Evolutionary conservation across 345 rosid genomes (phyloP).

Genomic region (Sisymbrium altissimum): DNA sequence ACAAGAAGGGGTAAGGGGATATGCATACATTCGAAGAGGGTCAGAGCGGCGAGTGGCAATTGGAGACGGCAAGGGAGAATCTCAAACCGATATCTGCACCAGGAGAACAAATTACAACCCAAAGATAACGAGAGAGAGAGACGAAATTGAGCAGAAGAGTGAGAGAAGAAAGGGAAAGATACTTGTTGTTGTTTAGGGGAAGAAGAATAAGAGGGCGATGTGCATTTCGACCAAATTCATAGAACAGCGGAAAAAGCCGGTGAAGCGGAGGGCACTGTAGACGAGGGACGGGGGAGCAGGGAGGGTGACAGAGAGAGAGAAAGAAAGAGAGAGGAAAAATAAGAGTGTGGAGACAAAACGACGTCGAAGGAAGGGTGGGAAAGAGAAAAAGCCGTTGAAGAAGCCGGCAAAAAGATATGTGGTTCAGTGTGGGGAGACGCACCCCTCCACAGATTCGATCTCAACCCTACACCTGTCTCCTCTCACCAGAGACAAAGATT

Average conservation of each 20-base stretch:
- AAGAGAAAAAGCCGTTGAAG: conserved; percentile 39
- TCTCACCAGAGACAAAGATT: conserved; percentile 35
- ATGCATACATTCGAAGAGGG: conserved; percentile 20
- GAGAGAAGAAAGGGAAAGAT: neutral
- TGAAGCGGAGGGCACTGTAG: conserved; percentile 22
- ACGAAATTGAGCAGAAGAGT: neutral
- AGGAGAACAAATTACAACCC: neutral
- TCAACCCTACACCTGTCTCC: conserved; percentile 36
- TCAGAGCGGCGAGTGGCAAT: conserved; percentile 17
- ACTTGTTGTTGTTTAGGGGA: neutral
- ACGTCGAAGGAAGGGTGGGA: conserved; percentile 31
- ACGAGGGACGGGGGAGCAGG: conserved; percentile 17
- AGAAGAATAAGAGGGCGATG: conserved; percentile 2
- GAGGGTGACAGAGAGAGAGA: neutral
- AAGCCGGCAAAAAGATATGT: conserved; percentile 41
- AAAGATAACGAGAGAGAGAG: neutral
- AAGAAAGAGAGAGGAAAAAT: neutral
- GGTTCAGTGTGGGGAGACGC: conserved; percentile 37
- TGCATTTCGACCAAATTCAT: conserved; percentile 12
- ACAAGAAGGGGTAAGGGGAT: neutral
- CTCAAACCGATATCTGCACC: conserved; percentile 8
- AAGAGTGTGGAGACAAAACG: conserved; percentile 32
- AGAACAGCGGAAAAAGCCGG: conserved; percentile 6
- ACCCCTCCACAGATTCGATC: conserved; percentile 27
- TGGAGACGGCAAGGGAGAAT: conserved; percentile 23